A percentile compares a stretch with the other conserved stretches of the same genome.
These are phyloP conservation scores for Boletus subcaerulescens DNA, from an alignment of 768 basidiomycete genomes.

Conservation along the genomic window DNA sequence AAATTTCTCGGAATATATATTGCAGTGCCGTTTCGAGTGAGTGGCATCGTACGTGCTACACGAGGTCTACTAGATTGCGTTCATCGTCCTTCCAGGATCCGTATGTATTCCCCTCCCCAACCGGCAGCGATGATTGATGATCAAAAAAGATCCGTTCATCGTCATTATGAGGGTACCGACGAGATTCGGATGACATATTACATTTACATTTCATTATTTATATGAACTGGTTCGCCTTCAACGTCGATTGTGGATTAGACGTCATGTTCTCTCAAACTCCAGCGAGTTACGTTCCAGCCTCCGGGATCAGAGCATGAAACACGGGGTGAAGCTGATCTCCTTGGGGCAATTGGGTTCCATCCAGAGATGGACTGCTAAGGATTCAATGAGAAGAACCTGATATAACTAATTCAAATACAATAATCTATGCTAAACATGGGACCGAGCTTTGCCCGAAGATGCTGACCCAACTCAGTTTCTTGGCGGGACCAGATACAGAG, in stretches of 20 bases:
- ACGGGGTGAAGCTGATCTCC: background rate
- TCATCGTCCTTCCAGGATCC: background rate
- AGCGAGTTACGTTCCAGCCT: background rate
- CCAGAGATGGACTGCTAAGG: background rate
- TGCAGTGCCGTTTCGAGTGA: background rate
- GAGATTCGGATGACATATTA: slow-evolving; percentile 1
- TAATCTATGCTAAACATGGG: background rate
- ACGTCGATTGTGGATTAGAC: background rate
- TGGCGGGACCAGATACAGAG: background rate
- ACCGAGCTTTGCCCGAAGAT: background rate
- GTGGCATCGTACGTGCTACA: background rate
- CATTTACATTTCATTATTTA: slow-evolving; percentile 5
- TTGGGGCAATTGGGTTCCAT: background rate
- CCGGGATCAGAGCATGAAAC: background rate
- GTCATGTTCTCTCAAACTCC: no score
- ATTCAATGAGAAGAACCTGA: background rate
- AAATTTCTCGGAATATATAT: background rate
- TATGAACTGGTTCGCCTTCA: background rate
- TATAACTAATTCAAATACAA: slow-evolving; percentile 3
- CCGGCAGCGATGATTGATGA: slow-evolving; percentile 3
- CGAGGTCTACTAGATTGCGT: background rate
- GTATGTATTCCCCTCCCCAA: background rate
- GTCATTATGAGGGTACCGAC: background rate
- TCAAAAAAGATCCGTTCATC: background rate
- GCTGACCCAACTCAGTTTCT: background rate